Conservation (phyloP, 2,329 filamentous ascomycete genomes). For the Pyricularia pennisetigena region DNA sequence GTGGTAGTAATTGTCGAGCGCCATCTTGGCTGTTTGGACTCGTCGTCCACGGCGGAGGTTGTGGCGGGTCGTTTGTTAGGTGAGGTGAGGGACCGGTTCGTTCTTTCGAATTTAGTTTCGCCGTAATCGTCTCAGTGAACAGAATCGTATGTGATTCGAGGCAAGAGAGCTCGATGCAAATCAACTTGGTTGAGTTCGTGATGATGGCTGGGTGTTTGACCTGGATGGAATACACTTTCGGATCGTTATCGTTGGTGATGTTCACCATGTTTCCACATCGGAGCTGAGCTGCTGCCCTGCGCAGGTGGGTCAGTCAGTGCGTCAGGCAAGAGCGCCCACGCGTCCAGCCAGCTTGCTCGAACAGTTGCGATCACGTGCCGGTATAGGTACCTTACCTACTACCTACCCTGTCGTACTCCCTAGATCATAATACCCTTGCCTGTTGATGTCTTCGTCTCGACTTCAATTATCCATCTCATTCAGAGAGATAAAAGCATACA, state of each 20-base stretch:
- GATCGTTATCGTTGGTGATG: background rate
- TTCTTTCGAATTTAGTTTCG: background rate
- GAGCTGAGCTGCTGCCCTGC: conserved; percentile 1
- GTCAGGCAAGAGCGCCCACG: conserved; percentile 6
- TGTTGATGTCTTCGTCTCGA: background rate
- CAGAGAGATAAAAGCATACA: background rate
- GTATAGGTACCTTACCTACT: background rate
- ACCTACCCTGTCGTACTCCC: background rate
- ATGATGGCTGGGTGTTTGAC: background rate
- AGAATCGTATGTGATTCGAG: too few relatives aligned
- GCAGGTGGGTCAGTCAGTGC: background rate
- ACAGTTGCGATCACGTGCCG: background rate
- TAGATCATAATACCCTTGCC: background rate
- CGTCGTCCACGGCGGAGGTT: background rate
- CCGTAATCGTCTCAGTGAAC: background rate
- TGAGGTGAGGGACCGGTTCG: background rate
- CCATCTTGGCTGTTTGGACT: conserved; percentile 53
- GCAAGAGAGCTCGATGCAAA: background rate
- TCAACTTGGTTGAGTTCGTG: background rate
- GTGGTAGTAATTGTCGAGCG: conserved; percentile 98
- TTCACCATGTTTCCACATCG: background rate
- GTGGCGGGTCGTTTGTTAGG: background rate
- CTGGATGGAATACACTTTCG: background rate
- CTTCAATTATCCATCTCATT: background rate
- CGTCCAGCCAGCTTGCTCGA: background rate